Evolutionary conservation across 306 rosid species (phyloP).

Genomic region (Acacia acuminata): DNA sequence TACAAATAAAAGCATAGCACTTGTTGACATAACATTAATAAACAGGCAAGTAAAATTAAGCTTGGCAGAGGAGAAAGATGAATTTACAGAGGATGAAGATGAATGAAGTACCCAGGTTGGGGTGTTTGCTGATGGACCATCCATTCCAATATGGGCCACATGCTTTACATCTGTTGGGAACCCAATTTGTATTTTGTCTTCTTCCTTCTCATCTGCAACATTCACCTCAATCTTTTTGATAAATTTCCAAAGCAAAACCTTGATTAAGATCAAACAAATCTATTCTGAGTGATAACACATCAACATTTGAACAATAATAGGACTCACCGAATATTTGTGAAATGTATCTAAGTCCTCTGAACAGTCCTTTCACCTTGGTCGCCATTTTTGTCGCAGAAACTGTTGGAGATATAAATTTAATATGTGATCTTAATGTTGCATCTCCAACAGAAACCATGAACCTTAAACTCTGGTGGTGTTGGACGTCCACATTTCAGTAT

Average conservation of each 20-base stretch:
- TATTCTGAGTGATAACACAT: not conserved
- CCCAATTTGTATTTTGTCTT: conserved; percentile 77
- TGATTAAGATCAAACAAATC: not conserved
- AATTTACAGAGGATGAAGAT: not conserved
- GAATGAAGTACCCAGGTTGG: conserved; percentile 52
- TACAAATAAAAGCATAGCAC: not conserved
- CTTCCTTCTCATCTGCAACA: conserved; percentile 70
- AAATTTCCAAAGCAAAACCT: not conserved
- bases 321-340: conserved; percentile 85
- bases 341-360: conserved; percentile 80
- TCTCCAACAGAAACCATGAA: conserved; percentile 10
- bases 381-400: conserved; percentile 27
- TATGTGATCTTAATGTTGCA: not conserved
- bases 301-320: not conserved
- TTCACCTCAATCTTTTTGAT: not conserved
- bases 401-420: not conserved
- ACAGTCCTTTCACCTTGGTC: conserved; percentile 70
- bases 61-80: not conserved
- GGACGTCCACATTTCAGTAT: not conserved
- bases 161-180: conserved; percentile 89
- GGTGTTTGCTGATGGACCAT: conserved; percentile 34
- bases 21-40: not conserved
- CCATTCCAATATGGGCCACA: conserved; percentile 58
- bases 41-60: not conserved
- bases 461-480: not conserved